Evolutionary conservation across 2,329 filamentous ascomycete genomes (phyloP).

Genomic region (Scedosporium minutisporum): DNA sequence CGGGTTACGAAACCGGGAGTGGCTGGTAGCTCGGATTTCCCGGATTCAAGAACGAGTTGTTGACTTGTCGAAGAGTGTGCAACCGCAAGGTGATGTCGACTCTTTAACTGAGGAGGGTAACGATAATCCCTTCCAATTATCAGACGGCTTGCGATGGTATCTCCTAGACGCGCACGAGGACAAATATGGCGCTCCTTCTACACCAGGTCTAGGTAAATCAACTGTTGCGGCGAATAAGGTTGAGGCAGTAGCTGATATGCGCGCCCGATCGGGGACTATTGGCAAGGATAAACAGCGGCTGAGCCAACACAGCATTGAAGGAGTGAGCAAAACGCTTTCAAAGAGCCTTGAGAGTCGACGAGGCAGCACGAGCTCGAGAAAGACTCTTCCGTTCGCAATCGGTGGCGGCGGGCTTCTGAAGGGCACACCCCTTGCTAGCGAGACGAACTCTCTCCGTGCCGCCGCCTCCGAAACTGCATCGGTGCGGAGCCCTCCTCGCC

Average conservation of each 20-base stretch:
- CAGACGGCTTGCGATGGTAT: constrained; percentile 92
- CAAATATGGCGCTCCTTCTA: constrained; percentile 83
- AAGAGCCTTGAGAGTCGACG: constrained; percentile 87
- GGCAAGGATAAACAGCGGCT: constrained; percentile 35
- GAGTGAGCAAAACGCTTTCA: constrained; percentile 67
- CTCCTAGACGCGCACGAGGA: constrained; percentile 89
- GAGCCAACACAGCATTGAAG: constrained; percentile 52
- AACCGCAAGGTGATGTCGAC: constrained; percentile 38
- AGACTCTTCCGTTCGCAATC: constrained; percentile 50
- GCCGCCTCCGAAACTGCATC: constrained; percentile 31
- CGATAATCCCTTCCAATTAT: constrained; percentile 94
- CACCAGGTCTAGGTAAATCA: constrained; percentile 81
- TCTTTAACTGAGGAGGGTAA: constrained; percentile 60
- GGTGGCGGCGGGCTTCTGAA: constrained; percentile 32
- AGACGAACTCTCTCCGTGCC: constrained; percentile 48
- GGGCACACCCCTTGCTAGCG: constrained; percentile 44
- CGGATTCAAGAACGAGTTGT: constrained; percentile 90
- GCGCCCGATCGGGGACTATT: constrained; percentile 27
- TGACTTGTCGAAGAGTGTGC: constrained; percentile 72
- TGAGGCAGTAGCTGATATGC: constrained; percentile 70
- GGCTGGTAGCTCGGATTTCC: constrained; percentile 89
- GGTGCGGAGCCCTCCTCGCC: constrained; percentile 26
- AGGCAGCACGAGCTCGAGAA: constrained; percentile 78
- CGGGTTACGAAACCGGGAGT: constrained; percentile 74
- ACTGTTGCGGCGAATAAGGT: constrained; percentile 84